Evolutionary conservation across 202 grass and related monocot genomes (phyloP).

Genomic region (Zoysia matrella): DNA sequence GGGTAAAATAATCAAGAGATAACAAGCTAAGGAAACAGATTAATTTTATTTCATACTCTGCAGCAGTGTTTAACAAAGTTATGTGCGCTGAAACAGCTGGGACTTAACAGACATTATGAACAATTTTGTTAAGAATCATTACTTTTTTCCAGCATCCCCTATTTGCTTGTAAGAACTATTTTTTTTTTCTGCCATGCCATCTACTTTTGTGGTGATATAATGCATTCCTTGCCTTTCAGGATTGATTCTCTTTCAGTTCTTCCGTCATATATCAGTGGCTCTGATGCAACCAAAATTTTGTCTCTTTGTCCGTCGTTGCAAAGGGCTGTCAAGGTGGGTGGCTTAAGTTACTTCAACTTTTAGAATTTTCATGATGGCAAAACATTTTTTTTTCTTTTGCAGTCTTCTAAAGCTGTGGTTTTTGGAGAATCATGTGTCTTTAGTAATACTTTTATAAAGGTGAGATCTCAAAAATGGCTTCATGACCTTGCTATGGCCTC

Average conservation of each 20-base stretch:
- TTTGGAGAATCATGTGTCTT: constrained; percentile 84
- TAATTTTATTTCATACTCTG: background rate
- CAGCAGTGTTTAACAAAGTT: background rate
- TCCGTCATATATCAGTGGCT: constrained; percentile 77
- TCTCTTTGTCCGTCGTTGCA: constrained; percentile 84
- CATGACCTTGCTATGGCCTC: constrained; percentile 22
- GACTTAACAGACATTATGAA: constrained; percentile 12
- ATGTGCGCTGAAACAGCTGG: constrained; percentile 22
- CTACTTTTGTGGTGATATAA: constrained; percentile 21
- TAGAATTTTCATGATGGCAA: constrained; percentile 17
- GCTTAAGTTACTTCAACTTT: constrained; percentile 25
- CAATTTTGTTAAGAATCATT: constrained; percentile 19
- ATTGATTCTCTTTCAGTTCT: constrained; percentile 94
- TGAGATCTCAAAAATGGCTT: constrained; percentile 44
- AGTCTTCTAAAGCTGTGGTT: constrained; percentile 88
- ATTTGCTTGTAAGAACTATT: constrained; percentile 10
- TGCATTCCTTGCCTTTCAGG: constrained; percentile 51
- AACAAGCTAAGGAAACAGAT: constrained; percentile 20
- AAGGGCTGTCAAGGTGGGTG: constrained; percentile 77
- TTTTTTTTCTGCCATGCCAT: constrained; percentile 8
- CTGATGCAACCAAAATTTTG: constrained; percentile 89
- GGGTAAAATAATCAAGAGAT: constrained; percentile 35
- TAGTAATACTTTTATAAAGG: constrained; percentile 79
- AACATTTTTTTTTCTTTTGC: constrained; percentile 43
- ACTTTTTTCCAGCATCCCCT: background rate